phyloP scores from a whole-genome alignment of 495 filamentous ascomycete species.

The Aspergillus funiculosus region DNA sequence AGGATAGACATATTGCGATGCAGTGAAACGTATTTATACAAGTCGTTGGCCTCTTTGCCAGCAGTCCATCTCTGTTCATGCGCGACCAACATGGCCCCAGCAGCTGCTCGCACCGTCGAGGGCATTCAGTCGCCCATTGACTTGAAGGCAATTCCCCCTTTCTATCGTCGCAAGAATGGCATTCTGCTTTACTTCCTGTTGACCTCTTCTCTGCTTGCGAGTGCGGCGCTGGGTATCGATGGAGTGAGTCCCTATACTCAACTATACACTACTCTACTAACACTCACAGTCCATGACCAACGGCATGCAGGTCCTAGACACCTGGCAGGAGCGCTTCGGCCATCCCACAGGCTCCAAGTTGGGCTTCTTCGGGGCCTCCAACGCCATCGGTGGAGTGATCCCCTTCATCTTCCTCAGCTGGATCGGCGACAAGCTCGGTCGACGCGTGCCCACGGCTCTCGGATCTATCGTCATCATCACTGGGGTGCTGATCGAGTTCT shows the following conservation, averaged over 20 bases:
- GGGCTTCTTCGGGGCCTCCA: slow-evolving; percentile 2
- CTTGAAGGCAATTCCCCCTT: not conserved
- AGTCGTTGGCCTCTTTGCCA: no score
- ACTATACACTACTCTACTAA: not conserved
- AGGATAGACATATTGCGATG: no score
- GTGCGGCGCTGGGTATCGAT: not conserved
- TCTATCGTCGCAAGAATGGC: not conserved
- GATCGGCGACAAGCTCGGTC: not conserved
- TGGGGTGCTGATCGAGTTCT: not conserved
- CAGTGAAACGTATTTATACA: no score
- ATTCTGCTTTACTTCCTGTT: not conserved
- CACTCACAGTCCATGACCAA: slow-evolving; percentile 1
- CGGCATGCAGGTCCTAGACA: not conserved
- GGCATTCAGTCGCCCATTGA: not conserved
- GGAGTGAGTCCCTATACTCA: not conserved
- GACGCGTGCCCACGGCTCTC: not conserved
- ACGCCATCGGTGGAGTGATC: not conserved
- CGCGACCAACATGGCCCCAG: not conserved
- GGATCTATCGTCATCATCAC: not conserved
- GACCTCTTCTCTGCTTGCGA: not conserved
- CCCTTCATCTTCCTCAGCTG: not conserved
- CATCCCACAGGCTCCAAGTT: not conserved
- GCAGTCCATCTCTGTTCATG: not conserved
- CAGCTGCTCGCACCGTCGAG: not conserved
- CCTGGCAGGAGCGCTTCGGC: not conserved